Evolutionary conservation across 441 rosid genomes (phyloP), one percentile per base, ranked within the genome.

Genomic region (Eutrema salsugineum): DNA sequence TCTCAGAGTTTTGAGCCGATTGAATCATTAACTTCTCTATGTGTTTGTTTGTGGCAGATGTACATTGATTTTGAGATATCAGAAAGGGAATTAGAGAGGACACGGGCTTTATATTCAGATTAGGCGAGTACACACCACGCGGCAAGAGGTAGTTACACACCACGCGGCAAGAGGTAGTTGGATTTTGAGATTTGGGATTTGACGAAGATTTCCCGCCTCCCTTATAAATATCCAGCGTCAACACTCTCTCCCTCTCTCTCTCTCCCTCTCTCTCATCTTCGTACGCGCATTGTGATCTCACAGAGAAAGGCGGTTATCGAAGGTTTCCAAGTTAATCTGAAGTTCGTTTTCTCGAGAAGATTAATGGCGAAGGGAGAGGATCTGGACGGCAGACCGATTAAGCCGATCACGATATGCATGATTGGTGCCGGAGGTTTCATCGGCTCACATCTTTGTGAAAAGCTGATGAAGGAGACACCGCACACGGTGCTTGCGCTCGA

Each of bases 391-490:
- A 85, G 54, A 54, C 86, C 90, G 75, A 85, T 92, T 46, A 86
- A 79, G 82, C 82, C 88, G 74, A 78, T 88, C 57, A 92, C 94
- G 10, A 87, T 90, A 56, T 92, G 96, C 84, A 87, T 92, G 93
- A 92, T 92, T 66, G 98, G 98, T 3, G 98, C 97, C 53, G 98
- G 95, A 14, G 97, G 98, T 8, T 93, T 93, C 85, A 93, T 90
- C 51, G 98, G 98, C 6, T 92, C 98, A 8, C 98, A 92, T 70
- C 90, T 92, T 12, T 92, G 98, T 59, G 98, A 92, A 80, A 88
- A 90, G 85, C 73, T 92, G 62, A 69, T 92, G 82, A 9, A 20
- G 24, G 95, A 92, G 83, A 92, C 95, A n/a, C 88, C 85, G 16
- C 98, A 90, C 85, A 84, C 77, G 86, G 88, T 93, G 57, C 81